Conservation (phyloP, 2,329 filamentous ascomycete species). For the Fusarium xylarioides region DNA sequence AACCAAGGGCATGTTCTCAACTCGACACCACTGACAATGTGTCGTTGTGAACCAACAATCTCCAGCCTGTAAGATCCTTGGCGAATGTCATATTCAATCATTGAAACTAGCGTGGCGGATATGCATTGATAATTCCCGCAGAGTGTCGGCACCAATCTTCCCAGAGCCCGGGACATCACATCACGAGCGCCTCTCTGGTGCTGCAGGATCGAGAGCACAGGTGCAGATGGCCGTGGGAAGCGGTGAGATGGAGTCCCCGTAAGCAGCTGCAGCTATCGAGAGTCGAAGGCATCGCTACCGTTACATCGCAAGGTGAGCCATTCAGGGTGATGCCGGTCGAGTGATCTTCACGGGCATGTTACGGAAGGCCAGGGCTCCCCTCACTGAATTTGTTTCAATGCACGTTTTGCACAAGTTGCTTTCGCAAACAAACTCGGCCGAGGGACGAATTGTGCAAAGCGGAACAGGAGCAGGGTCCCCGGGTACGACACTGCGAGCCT, state of each 20-base stretch:
- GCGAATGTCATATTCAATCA: slow-evolving; percentile 5
- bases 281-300: slow-evolving; percentile 8
- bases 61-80: neutral
- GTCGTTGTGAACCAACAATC: neutral
- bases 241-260: slow-evolving; percentile 17
- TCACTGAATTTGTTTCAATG: slow-evolving; percentile 19
- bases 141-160: slow-evolving; percentile 2
- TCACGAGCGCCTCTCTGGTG: slow-evolving; percentile 3
- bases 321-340: slow-evolving; percentile 16
- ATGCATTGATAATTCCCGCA: slow-evolving; percentile 19
- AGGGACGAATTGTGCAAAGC: neutral
- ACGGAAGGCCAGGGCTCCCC: slow-evolving; percentile 7
- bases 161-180: slow-evolving; percentile 11
- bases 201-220: slow-evolving; percentile 11
- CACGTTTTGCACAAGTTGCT: slow-evolving; percentile 7
- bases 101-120: slow-evolving; percentile 12
- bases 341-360: slow-evolving; percentile 29
- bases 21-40: neutral
- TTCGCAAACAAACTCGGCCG: slow-evolving; percentile 30
- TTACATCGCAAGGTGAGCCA: slow-evolving; percentile 28
- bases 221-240: slow-evolving; percentile 10
- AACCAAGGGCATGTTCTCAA: neutral
- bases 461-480: slow-evolving; percentile 5
- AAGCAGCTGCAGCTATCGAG: neutral
- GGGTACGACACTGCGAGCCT: slow-evolving; percentile 24